Evolutionary conservation across 2,329 filamentous ascomycete genomes (phyloP), one percentile per base, ranked within the genome.

Genomic region (Phoma sp.): DNA sequence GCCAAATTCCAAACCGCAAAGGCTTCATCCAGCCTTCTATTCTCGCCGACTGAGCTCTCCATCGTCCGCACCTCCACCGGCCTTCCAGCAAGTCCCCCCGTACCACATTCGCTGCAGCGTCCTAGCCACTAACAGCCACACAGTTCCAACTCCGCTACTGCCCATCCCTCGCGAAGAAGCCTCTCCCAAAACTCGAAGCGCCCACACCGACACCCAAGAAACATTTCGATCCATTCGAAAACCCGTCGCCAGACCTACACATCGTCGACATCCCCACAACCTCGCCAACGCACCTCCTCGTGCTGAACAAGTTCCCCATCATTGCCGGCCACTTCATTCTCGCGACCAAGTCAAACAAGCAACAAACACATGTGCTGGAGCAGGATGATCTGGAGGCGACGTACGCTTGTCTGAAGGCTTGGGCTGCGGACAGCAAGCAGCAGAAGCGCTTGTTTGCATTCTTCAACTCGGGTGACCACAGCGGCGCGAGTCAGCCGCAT

Each of bases 91-190:
- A 58, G 73, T 66, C 13, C 32, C 13, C 47, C 33, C 51, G 52
- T 33, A 30, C 29, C 35, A 52, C 49, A 59, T 14, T n/a, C 29
- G 1, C 37, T 25, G 35, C 49, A 54, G 13, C 35, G 45, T 18
- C 30, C 18, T 27, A 25, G 9, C 18, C 22, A 45, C 63, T 69
- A 38, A 70, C 57, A 43, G 3, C 32, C 22, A 33, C 25, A n/a
- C 42, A 90, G 87, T 89, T 90, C 68, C 89, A 91, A 75, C 77
- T 91, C 2, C 86, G 88, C 46, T 91, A 85, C 77, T 88, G 87
- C 7, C 87, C 87, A 0, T 76, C 87, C 0, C 79, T 91, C 4
- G 86, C 86, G 42, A 84, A 83, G 65, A 91, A 91, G 66, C 87
- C 88, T 4, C 56, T 65, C 9, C 60, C 69, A 2, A 59, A 66